Evolutionary conservation across 1,284 basidiomycete genomes (phyloP), one percentile per base, ranked within the genome.

Genomic region (Ceratobasidium sp.): DNA sequence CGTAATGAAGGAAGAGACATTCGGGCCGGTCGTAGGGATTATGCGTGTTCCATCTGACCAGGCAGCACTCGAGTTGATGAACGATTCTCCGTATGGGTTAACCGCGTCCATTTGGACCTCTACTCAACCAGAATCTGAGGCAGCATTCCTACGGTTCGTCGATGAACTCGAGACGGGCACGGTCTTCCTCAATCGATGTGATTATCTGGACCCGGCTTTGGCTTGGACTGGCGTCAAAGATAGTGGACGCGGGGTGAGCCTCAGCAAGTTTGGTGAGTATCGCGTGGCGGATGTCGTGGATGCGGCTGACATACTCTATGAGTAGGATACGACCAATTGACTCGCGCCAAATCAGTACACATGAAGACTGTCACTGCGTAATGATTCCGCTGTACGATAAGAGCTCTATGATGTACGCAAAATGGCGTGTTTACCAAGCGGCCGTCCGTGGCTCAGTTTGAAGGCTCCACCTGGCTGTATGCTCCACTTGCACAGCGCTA

Each of bases 201-300:
- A 98, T 80, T 91, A 86, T 78, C 86, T 97, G 47, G 96, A 98
- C 79, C 96, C 96, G 1, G 94, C 95, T 0, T 83, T 98, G 1
- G 88, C 94, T 0, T 98, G 97, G 96, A 93, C 91, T 0, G 96
- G 96, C 1, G 91, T 95, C 72, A 98, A 98, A 84, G 85, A 98
- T 79, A 95, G 92, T 72, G 96, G 97, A 21, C 85, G 95, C 38
- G 97, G 97, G 1, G 84, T 98, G 75, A 95, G 93, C 78, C 82
- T 98, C 77, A 95, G 93, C 79, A 90, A 91, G 78, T 94, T 95
- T 75, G 95, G 94, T 94, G 75, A 74, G 90, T 84, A 21, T 38
- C 72, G 28, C n/a, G 41, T 70, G 32, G 28, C 44, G 23, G 35
- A 63, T 38, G 41, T 54, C 32, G 35, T 21, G 11, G 35, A n/a